phyloP scores from a whole-genome alignment of 2,329 filamentous ascomycete genomes.

The Clonostachys solani region DNA sequence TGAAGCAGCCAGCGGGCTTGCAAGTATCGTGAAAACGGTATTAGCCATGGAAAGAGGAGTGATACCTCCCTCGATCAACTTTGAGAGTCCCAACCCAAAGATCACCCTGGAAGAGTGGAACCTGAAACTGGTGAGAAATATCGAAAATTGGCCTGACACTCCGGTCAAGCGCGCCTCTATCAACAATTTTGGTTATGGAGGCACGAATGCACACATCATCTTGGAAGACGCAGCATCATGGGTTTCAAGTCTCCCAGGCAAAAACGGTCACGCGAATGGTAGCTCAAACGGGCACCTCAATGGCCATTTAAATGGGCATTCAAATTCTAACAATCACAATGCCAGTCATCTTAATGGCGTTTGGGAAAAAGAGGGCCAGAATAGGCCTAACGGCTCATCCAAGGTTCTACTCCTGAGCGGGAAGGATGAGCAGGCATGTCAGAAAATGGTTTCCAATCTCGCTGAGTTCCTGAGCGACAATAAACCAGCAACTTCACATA shows the following conservation, averaged over 20 bases:
- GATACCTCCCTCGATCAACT: conserved; percentile 22
- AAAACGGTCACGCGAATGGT: conserved; percentile 1
- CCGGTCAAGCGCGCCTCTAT: conserved; percentile 1
- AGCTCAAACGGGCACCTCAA: conserved; percentile 1
- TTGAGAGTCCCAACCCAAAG: conserved; percentile 2
- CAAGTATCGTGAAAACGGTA: conserved; percentile 41
- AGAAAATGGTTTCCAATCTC: too few species aligned
- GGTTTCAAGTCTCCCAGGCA: too few species aligned
- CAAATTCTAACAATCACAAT: too few species aligned
- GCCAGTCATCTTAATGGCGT: too few species aligned
- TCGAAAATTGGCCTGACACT: neutral
- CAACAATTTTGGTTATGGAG: conserved; percentile 4
- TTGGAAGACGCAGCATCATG: neutral
- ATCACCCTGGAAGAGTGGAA: conserved; percentile 3
- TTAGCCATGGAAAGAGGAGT: conserved; percentile 27
- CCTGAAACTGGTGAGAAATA: conserved; percentile 2
- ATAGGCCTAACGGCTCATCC: too few species aligned
- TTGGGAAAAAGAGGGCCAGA: too few species aligned
- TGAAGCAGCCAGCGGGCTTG: conserved; percentile 30
- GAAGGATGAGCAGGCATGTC: too few species aligned
- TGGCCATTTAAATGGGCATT: too few species aligned
- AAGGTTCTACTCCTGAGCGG: too few species aligned
- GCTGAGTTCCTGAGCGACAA: too few species aligned
- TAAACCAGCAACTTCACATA: too few species aligned
- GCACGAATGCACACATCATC: conserved; percentile 5